Base-by-base conservation (phyloP, 139 green algal genomes). In the Micromonas commoda region DNA sequence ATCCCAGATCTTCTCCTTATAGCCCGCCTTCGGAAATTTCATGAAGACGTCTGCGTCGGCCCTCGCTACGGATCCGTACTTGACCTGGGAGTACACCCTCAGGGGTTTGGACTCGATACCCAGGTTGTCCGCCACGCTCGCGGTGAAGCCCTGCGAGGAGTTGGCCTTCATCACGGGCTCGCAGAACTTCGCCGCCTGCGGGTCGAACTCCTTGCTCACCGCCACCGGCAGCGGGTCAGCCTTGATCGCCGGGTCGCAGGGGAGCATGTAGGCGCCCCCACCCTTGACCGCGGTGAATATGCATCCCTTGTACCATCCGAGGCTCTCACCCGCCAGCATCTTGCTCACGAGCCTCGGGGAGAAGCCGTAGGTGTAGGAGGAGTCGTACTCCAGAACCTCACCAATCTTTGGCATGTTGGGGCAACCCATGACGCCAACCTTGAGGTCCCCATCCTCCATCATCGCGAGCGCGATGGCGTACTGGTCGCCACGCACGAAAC, bases 1-100 rank as follows among this genome's bases (percentile, higher is more conserved):
- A 74, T 88, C 84, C 84, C 84, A 88, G n/a, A 83, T 75, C 57
- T 77, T 74, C 80, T 88, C 84, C 53, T 78, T 77, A 78, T 88
- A 88, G 4, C 28, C 66, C 21, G 71, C 67, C 4, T 73, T 77
- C 5, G 84, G 84, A 66, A 88, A 88, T 66, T 84, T 84, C 84
- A 88, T 88, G 73, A 87, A 87, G 57, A 86, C 81, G 39, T 86
- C 79, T 3, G 84, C 84, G 26, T 87, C 79, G 3, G 83, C 84
- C 23, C 73, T 29, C 0, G 84, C 84, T 32, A 88, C 76, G 26
- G 66, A 75, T 1, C 74, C 84, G 64, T 88, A 88, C 64, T 88
- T 88, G 3, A 71, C 78, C 80, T 88, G 87, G 57, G 79, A 86
- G 53, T 86, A 82, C 26, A 84, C 77, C 2, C 82, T 29, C 38